Base-by-base conservation (phyloP, 208 protist genomes). In the Entamoeba moshkovskii region DNA sequence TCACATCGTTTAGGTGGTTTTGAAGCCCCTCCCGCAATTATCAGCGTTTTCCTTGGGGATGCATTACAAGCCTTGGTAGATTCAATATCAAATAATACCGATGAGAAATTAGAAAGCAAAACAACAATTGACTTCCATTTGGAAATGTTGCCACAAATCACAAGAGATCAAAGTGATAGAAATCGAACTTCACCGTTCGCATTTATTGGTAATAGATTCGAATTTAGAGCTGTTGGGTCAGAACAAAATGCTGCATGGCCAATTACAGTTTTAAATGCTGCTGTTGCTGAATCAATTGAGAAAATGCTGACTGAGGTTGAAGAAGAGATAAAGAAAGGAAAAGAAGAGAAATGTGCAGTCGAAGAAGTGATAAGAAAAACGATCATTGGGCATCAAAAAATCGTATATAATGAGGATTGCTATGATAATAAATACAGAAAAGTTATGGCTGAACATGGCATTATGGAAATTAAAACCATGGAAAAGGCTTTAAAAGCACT, bases 141-240 rank as follows among this genome's bases (percentile, higher is more conserved):
- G 18, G 46, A 93, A 2, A 93, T 93, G 46, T 25, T 97, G 48
- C 94, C 95, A 42, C 49, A 91, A 11, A 46, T 97, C 38, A 92
- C 48, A 38, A 45, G 92, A 38, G 94, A 97, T 47, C 92, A 59
- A 16, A 96, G 94, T 93, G 97, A 98, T 95, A 96, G 97, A 94
- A 98, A 98, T 95, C 94, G 97, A 93, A 98, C 97, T 45, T 97
- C 97, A 29, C 97, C 97, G 66, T 97, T 98, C 94, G 96, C 97
- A 42, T 98, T 97, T 93, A 97, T 96, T 92, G 96, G 96, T 91
- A 97, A 97, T 93, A 97, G 96, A 94, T 98, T 98, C 95, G 97
- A 98, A 93, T 98, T 98, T 96, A 95, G 97, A 92, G 96, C 96
- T 6, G 95, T 97, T 66, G 97, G 97, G 49, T 97, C 97, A 29